A percentile compares a stretch with the other conserved stretches of the same genome.
These are phyloP conservation scores for Gaeumannomyces sp. DNA, from an alignment of 2,329 filamentous ascomycete genomes.

Conservation along the genomic window DNA sequence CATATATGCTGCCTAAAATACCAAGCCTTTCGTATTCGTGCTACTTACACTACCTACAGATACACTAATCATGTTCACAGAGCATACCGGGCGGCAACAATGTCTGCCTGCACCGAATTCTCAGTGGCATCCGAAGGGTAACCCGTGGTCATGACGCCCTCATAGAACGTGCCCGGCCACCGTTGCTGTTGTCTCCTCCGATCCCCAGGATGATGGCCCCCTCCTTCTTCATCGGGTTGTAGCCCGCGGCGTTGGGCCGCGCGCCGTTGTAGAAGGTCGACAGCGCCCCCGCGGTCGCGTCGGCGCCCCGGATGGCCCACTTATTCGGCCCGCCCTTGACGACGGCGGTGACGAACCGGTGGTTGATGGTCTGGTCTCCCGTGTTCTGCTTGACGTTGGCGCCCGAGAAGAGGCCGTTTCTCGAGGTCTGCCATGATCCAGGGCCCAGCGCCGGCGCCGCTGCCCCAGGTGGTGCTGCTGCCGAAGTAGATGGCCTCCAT, in stretches of 20 bases:
- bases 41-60: too few species aligned
- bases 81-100: constrained; percentile 51
- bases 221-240: constrained; percentile 59
- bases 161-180: constrained; percentile 59
- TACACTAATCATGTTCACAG: too few species aligned
- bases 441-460: constrained; percentile 51
- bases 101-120: constrained; percentile 51
- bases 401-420: constrained; percentile 58
- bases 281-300: constrained; percentile 47
- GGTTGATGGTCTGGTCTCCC: constrained; percentile 43
- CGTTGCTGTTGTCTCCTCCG: constrained; percentile 57
- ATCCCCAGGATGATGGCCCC: constrained; percentile 64
- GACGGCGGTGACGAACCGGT: constrained; percentile 50
- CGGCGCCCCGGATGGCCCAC: constrained; percentile 55
- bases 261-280: constrained; percentile 53
- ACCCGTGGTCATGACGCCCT: constrained; percentile 57
- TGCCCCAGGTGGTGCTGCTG: constrained; percentile 46
- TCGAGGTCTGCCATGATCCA: constrained; percentile 67
- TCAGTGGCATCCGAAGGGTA: constrained; percentile 56
- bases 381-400: constrained; percentile 37
- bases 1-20: too few species aligned
- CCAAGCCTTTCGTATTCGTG: too few species aligned
- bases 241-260: constrained; percentile 45
- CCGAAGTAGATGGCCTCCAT: constrained; percentile 68
- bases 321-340: constrained; percentile 50